Evolutionary conservation across 169 alveolate genomes (phyloP).

Genomic region (Cryptosporidium tyzzeri): DNA sequence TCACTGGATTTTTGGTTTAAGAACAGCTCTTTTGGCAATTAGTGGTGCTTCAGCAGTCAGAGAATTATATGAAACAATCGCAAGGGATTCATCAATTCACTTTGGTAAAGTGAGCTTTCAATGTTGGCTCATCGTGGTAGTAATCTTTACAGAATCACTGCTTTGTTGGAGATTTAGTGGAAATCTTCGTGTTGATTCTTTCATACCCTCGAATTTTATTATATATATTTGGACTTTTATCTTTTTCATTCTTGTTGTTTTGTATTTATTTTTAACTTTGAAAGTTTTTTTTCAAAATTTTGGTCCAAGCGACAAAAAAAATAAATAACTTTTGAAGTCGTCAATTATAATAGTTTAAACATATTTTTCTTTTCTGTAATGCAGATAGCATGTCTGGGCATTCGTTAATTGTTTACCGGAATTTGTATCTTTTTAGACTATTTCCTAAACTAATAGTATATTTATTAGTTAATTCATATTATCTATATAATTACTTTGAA

Average conservation of each 20-base stretch:
- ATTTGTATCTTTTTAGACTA: not conserved
- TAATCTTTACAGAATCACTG: slow-evolving; percentile 45
- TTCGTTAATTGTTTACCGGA: not conserved
- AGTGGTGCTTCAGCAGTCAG: slow-evolving; percentile 69
- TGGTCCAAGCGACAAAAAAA: not conserved
- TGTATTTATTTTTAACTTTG: slow-evolving; percentile 2
- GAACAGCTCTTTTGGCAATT: slow-evolving; percentile 85
- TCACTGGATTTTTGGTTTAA: slow-evolving; percentile 82
- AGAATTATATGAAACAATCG: slow-evolving; percentile 55
- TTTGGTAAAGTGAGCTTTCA: slow-evolving; percentile 54
- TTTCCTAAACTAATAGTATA: not conserved
- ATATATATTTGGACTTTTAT: slow-evolving; percentile 24
- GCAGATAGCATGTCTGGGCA: not conserved
- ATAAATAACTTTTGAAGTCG: not conserved
- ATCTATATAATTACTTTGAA: not conserved
- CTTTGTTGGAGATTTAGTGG: slow-evolving; percentile 72
- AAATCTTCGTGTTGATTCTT: slow-evolving; percentile 18
- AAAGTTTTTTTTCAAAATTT: not conserved
- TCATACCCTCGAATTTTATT: slow-evolving; percentile 50
- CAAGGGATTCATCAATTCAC: not conserved
- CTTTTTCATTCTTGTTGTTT: slow-evolving; percentile 2
- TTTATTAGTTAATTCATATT: no score
- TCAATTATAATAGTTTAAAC: not conserved
- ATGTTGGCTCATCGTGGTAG: slow-evolving; percentile 34
- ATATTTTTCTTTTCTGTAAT: not conserved